Conservation (phyloP, 768 basidiomycete species). For the Botryobasidium botryosum region DNA sequence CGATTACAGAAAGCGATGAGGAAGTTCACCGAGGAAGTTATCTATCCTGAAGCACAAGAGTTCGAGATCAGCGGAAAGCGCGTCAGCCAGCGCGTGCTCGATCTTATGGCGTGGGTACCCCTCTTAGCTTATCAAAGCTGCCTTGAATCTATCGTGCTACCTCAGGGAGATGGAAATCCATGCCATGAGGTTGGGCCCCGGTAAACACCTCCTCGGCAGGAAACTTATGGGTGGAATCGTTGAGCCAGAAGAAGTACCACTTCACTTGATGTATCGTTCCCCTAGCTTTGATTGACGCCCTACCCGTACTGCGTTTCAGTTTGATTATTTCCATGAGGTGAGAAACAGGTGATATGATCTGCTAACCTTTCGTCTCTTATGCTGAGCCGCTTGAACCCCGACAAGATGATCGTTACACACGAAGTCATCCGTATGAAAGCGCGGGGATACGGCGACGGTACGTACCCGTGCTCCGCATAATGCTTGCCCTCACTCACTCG, state of each 20-base stretch:
- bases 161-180: conserved; percentile 27
- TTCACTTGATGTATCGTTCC: background rate
- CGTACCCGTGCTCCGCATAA: conserved; percentile 52
- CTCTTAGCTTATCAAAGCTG: background rate
- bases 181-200: conserved; percentile 83
- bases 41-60: conserved; percentile 29
- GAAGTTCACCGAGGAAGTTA: conserved; percentile 49
- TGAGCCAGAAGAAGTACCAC: conserved; percentile 43
- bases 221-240: conserved; percentile 59
- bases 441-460: conserved; percentile 74
- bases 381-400: too few relatives aligned
- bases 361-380: too few relatives aligned
- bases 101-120: conserved; percentile 50
- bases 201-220: conserved; percentile 69
- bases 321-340: conserved; percentile 92
- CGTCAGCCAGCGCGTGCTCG: conserved; percentile 55
- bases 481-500: too few relatives aligned
- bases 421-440: conserved; percentile 74
- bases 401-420: conserved; percentile 62
- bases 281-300: background rate
- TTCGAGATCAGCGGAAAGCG: conserved; percentile 86
- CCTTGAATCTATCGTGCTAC: background rate
- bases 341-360: too few relatives aligned
- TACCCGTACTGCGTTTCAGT: conserved; percentile 20
- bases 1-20: conserved; percentile 42